Conservation (phyloP, 495 filamentous ascomycete genomes). For the Bryoglossum gracile region DNA sequence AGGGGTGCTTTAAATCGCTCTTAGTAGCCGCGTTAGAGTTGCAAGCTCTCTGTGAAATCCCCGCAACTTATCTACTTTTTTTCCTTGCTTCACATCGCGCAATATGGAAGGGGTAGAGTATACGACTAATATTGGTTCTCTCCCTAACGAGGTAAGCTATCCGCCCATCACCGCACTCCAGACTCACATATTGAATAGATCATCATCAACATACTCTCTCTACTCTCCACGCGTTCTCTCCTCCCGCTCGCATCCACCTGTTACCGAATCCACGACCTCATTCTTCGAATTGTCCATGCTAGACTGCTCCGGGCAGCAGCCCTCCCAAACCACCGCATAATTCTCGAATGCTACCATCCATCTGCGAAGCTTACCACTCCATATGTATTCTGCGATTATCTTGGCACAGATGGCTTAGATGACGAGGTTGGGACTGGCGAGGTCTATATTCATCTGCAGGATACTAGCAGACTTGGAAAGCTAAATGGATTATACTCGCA, state of each 20-base stretch:
- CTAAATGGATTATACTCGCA: slow-evolving; percentile 28
- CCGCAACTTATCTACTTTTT: too few relatives aligned
- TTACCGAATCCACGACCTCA: slow-evolving; percentile 58
- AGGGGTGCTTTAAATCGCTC: too few relatives aligned
- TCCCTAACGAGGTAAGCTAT: slow-evolving; percentile 23
- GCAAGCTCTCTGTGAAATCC: too few relatives aligned
- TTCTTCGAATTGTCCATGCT: slow-evolving; percentile 59
- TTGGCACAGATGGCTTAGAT: slow-evolving; percentile 18
- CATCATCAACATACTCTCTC: slow-evolving; percentile 54
- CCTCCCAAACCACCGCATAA: slow-evolving; percentile 53
- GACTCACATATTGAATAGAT: too few relatives aligned
- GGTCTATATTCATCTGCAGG: neutral
- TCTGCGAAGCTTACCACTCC: slow-evolving; percentile 59
- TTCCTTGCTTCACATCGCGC: too few relatives aligned
- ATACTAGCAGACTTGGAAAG: slow-evolving; percentile 35
- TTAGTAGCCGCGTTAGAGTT: too few relatives aligned
- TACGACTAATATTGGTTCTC: slow-evolving; percentile 2
- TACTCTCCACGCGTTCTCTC: slow-evolving; percentile 52
- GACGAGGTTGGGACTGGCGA: neutral
- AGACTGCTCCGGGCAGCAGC: slow-evolving; percentile 52
- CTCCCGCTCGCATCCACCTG: slow-evolving; percentile 54
- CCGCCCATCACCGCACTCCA: too few relatives aligned
- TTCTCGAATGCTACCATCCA: slow-evolving; percentile 74
- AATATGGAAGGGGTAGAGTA: slow-evolving; percentile 7
- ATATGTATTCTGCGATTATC: slow-evolving; percentile 54